Percentiles rank a stretch among this genome's conserved stretches.
phyloP scores from a whole-genome alignment of 2,329 filamentous ascomycete species.

The Aspergillus sp. region DNA sequence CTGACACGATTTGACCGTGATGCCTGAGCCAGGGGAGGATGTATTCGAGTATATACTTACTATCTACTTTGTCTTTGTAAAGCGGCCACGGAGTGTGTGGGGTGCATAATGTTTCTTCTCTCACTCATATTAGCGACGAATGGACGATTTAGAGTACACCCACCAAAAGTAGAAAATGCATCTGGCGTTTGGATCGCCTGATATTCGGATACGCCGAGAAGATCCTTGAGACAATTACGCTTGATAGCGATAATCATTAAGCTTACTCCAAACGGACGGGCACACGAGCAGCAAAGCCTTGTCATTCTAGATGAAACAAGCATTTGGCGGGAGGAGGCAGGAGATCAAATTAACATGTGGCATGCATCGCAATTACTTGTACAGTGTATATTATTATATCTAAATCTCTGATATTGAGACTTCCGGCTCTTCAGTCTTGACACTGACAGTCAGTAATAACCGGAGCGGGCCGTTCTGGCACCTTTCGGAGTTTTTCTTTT shows the following conservation, averaged over 20 bases:
- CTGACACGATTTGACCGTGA: constrained; percentile 75
- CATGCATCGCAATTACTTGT: neutral
- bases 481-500: constrained; percentile 2
- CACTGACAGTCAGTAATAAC: neutral
- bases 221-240: neutral
- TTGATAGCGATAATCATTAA: constrained; percentile 18
- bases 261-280: constrained; percentile 15
- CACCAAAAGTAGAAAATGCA: neutral
- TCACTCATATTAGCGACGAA: constrained; percentile 2
- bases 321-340: neutral
- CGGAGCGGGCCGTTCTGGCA: constrained; percentile 7
- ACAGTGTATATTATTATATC: too few relatives aligned
- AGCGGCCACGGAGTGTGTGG: neutral
- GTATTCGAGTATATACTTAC: neutral
- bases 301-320: constrained; percentile 13
- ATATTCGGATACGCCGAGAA: neutral
- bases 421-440: neutral
- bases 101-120: neutral
- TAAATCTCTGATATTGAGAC: too few relatives aligned
- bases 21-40: constrained; percentile 13
- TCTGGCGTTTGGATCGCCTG: neutral
- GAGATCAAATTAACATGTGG: constrained; percentile 2
- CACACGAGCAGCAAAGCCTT: neutral
- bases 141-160: constrained; percentile 1
- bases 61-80: neutral